phyloP scores from a whole-genome alignment of 2,329 filamentous ascomycete species.

The Pseudogymnoascus sp. region DNA sequence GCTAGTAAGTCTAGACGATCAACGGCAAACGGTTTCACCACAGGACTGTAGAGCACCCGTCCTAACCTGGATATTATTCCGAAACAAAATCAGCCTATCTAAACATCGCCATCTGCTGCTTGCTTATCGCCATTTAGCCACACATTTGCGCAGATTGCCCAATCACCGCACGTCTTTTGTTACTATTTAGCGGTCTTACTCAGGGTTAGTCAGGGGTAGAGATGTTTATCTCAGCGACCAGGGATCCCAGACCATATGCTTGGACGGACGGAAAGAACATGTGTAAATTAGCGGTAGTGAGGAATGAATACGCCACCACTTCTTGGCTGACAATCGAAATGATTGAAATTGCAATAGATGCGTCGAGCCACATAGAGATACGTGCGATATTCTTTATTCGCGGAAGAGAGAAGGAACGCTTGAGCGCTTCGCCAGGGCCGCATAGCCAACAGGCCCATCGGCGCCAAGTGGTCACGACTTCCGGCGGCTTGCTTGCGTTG shows the following conservation, averaged over 20 bases:
- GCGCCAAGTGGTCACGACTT: neutral
- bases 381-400: neutral
- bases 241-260: neutral
- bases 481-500: neutral
- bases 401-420: neutral
- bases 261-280: neutral
- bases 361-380: neutral
- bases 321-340: neutral
- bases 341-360: conserved; percentile 8
- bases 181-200: neutral
- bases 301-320: neutral
- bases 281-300: neutral
- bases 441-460: neutral
- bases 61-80: conserved; percentile 5
- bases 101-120: neutral
- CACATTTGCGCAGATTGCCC: neutral
- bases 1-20: neutral
- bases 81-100: neutral
- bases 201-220: neutral
- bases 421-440: conserved; percentile 1
- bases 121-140: conserved; percentile 3
- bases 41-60: neutral
- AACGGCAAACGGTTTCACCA: conserved; percentile 2
- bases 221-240: neutral
- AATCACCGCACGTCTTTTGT: neutral